Evolutionary conservation across 805 yeast species (phyloP), one percentile per base, ranked within the genome.

Genomic region (Candida bentonensis): DNA sequence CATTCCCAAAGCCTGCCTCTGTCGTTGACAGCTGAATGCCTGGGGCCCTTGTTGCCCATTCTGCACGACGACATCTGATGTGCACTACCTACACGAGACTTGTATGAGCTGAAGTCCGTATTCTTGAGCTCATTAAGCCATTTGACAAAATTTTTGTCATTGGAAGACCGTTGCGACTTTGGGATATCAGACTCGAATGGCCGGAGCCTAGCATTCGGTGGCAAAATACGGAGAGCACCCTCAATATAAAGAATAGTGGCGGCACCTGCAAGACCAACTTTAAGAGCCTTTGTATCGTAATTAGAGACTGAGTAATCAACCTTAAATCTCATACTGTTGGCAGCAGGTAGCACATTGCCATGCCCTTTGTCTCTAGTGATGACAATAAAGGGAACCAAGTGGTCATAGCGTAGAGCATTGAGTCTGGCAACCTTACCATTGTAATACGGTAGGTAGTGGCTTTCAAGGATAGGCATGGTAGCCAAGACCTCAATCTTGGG

Each of bases 41-140:
- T 41, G 11, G 76, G 68, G 5, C 76, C 74, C 40, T 43, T 40
- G 23, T 39, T 34, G 45, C 51, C 45, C 66, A 72, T 70, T 42
- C 77, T 62, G 55, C 76, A 70, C 7, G 70, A 52, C 39, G 69
- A 62, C 77, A 73, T 72, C 54, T 73, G 78, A 55, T 73, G 78
- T 15, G 78, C 78, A 2, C 68, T 60, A 13, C 76, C 78, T 46
- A 61, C 58, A 2, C 56, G 42, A 3, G 63, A 47, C 3, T 64
- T 65, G 44, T 52, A 66, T n/a, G 46, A 3, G 15, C 56, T 53
- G 39, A 54, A 49, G 28, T 21, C 27, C 15, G 34, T 30, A 2
- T 26, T 41, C 9, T 55, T 59, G 7, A 59, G 60, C 20, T 46
- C 44, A 15, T 36, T 36, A 23, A 43, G 30, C 66, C 66, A 63